phyloP scores from a whole-genome alignment of 805 yeast genomes.

The Hanseniaspora vineae region DNA sequence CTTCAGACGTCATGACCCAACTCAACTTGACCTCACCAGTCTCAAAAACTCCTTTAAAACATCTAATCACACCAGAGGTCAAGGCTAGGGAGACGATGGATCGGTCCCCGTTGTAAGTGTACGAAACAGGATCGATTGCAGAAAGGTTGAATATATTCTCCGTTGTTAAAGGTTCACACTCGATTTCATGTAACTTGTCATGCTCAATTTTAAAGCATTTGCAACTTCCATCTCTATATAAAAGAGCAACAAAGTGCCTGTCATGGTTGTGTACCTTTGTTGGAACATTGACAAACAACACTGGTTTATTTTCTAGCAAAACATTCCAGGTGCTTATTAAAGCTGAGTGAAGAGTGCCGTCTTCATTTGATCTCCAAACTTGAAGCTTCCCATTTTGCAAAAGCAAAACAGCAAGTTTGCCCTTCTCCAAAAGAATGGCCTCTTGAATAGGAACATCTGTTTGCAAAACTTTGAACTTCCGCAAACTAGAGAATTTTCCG shows the following conservation, averaged over 20 bases:
- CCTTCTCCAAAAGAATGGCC: constrained; percentile 38
- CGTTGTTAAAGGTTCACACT: constrained; percentile 13
- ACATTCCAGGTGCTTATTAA: constrained; percentile 9
- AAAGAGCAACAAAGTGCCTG: constrained; percentile 36
- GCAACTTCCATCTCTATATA: constrained; percentile 27
- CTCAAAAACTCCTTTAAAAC: constrained; percentile 31
- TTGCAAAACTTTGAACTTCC: constrained; percentile 27
- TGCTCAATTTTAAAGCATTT: constrained; percentile 24
- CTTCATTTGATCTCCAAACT: constrained; percentile 45
- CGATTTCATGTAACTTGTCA: constrained; percentile 23
- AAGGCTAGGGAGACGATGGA: constrained; percentile 47
- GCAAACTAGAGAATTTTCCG: constrained; percentile 23
- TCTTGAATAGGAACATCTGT: constrained; percentile 34
- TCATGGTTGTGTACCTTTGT: constrained; percentile 19
- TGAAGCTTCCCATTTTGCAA: constrained; percentile 31
- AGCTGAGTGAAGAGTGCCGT: constrained; percentile 14
- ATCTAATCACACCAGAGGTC: constrained; percentile 33
- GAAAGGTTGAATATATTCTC: constrained; percentile 33
- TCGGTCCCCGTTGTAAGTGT: constrained; percentile 23
- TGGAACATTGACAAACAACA: constrained; percentile 26
- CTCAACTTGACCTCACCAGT: constrained; percentile 16
- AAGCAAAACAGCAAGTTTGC: constrained; percentile 33
- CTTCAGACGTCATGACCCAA: constrained; percentile 41
- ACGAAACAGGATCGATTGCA: constrained; percentile 52
- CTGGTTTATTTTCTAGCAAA: constrained; percentile 6